Evolutionary conservation across 1,139 yeast genomes (phyloP), one percentile per base, ranked within the genome.

Genomic region (Wickerhamiella pararugosa): DNA sequence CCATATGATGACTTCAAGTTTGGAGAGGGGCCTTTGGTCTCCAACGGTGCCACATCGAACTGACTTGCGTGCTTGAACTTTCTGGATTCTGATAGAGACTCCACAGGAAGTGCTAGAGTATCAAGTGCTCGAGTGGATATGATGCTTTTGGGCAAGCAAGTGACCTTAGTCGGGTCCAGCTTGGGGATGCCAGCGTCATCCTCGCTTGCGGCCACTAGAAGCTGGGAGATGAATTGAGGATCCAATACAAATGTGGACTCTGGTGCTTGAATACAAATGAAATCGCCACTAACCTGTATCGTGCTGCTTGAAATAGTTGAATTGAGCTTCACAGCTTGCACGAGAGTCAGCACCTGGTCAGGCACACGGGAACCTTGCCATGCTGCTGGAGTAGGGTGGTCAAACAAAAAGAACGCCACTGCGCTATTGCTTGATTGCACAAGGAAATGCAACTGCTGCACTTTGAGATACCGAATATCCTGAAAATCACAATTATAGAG

Each of bases 401-500:
- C 46, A 1, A 34, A 11, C n/a, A 43, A 38, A 15, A 37, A 41
- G 28, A 49, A 42, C 7, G 37, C 42, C 8, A 48, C 43, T 10
- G n/a, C 37, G 11, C 28, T 39, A 2, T 30, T 26, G 7, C 43
- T 44, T 0, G 49, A 26, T 9, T 42, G 47, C 8, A 45, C 50
- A 1, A 48, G n/a, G 5, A 50, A 10, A 29, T 25, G 43, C 21
- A 21, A 34, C 36, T 42, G 44, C 41, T 11, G 37, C 34, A 10
- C 42, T 21, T 27, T 25, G 8, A 60, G 29, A 8, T 53, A 44
- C 4, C 47, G 41, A 10, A 68, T 50, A 41, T 65, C 67, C 11
- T 54, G 49, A 1, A 70, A 69, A 4, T 61, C 62, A n/a, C 60
- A 63, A 2, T 57, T 61, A 52, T 75, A 73, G 8, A 74, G 53